These are phyloP conservation scores for Solanum hybrid DNA, from an alignment of 305 asterid species.

Conservation along the genomic window DNA sequence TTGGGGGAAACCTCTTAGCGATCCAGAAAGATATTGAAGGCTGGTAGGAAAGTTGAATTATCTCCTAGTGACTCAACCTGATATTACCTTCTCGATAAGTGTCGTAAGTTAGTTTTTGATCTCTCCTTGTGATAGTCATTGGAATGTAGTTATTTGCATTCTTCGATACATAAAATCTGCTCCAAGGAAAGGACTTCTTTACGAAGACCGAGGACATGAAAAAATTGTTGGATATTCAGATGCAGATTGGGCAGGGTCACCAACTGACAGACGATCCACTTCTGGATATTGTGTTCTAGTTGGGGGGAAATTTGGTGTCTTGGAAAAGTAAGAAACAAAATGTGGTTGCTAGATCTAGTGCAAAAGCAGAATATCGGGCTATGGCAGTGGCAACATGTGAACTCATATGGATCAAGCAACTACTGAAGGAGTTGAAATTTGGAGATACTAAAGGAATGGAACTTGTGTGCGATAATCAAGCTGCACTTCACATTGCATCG, in stretches of 20 bases:
- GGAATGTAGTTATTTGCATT: not conserved
- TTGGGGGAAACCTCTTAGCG: not conserved
- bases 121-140: not conserved
- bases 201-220: not conserved
- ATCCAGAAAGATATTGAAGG: not conserved
- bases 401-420: not conserved
- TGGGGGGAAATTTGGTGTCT: not conserved
- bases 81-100: not conserved
- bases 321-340: not conserved
- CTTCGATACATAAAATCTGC: not conserved
- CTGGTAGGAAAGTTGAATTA: not conserved
- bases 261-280: not conserved
- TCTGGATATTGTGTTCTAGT: not conserved
- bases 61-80: not conserved
- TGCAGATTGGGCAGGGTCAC: not conserved
- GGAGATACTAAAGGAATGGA: not conserved
- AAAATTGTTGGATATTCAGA: not conserved
- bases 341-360: not conserved
- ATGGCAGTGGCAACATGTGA: not conserved
- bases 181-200: not conserved
- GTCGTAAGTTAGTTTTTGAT: not conserved
- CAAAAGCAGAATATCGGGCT: not conserved
- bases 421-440: not conserved
- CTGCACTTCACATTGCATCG: not conserved
- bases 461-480: not conserved